These are phyloP conservation scores for Mycena rosella DNA, from an alignment of 768 basidiomycete species.

Conservation along the genomic window DNA sequence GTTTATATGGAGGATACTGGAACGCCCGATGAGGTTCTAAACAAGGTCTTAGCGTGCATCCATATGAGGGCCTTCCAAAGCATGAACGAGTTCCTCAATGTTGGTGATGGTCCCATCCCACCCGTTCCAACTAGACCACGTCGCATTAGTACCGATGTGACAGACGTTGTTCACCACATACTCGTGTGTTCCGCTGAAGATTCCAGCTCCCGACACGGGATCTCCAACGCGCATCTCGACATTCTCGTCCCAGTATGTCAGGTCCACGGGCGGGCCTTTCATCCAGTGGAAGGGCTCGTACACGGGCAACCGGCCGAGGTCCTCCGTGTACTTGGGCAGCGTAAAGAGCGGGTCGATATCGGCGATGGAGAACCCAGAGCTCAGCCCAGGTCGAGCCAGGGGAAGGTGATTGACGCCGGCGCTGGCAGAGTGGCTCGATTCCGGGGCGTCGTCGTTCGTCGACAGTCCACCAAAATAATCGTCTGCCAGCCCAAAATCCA, in stretches of 20 bases:
- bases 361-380: background rate
- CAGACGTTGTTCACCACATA: too few species aligned
- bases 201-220: too few species aligned
- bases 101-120: background rate
- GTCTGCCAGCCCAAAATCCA: too few species aligned
- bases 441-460: background rate
- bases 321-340: slow-evolving; percentile 1
- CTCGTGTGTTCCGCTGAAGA: too few species aligned
- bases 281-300: slow-evolving; percentile 1
- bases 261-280: background rate
- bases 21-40: background rate
- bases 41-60: background rate
- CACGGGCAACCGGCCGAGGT: background rate
- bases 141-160: too few species aligned
- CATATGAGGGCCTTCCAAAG: background rate
- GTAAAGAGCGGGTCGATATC: slow-evolving; percentile 3
- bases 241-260: background rate
- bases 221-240: background rate
- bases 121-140: background rate
- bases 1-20: too few species aligned
- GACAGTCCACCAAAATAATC: background rate
- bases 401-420: background rate
- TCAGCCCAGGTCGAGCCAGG: background rate
- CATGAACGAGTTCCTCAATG: background rate
- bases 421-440: background rate